Evolutionary conservation across 2,329 filamentous ascomycete genomes (phyloP), one percentile per base, ranked within the genome.

Genomic region (Microdochium trichocladiopsis): DNA sequence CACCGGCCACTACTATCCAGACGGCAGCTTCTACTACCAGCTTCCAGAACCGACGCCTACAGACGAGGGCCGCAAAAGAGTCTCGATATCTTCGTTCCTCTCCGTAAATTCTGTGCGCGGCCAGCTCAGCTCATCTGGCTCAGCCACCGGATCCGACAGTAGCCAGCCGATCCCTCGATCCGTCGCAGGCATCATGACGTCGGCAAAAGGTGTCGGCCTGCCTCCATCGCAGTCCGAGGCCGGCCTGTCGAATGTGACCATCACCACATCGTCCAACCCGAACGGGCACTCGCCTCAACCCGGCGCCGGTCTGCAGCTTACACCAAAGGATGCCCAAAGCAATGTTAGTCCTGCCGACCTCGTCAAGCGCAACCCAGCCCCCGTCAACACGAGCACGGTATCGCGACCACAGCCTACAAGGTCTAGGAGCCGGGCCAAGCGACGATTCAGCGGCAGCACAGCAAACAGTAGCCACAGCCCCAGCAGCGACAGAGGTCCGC

Each of bases 401-500:
- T 53, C 65, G 52, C 73, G 77, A 45, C 58, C 73, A 14, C 76
- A 77, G 53, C 76, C 76, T 10, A 76, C 77, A 51, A 72, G 79
- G 57, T 87, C 86, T 48, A 80, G 86, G 45, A 90, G 88, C 63
- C 77, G 80, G 61, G 82, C 77, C 21, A 87, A 89, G 66, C 78
- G 90, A 56, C 80, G 90, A 55, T 85, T 94, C 60, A 95, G 90
- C 62, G 86, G 83, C 23, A 94, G 89, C 68, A 92, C 88, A 37
- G 85, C 78, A n/a, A 82, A 86, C 37, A 94, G 88, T 70, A 94
- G 87, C 65, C 83, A 89, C 56, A 94, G 88, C 62, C 86, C 87
- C 6, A 88, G 86, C 58, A 87, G 85, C 58, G 89, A 93, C 51
- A 75, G 85, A 51, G 74, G 74, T 25, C 66, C 74, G 55, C 69